These are phyloP conservation scores for Diaporthe humulicola DNA, from an alignment of 2,329 filamentous ascomycete species.

Conservation along the genomic window DNA sequence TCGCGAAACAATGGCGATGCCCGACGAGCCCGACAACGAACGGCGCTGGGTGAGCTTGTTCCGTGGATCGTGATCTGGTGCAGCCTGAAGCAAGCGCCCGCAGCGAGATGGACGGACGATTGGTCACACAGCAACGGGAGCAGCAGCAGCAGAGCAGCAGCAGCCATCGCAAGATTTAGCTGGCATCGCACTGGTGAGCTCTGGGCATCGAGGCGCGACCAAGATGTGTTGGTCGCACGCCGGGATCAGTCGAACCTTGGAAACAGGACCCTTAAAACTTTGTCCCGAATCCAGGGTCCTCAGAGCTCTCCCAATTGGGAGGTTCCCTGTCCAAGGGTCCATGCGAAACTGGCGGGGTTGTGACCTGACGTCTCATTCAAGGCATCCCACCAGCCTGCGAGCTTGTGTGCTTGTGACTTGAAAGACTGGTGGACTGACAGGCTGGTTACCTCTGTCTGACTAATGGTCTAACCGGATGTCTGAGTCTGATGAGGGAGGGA, in stretches of 20 bases:
- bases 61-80: conserved; percentile 7
- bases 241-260: background rate
- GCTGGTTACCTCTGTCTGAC: background rate
- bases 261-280: conserved; percentile 6
- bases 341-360: conserved; percentile 26
- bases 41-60: background rate
- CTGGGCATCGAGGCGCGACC: background rate
- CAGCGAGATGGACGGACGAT: conserved; percentile 1
- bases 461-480: background rate
- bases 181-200: background rate
- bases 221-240: background rate
- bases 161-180: background rate
- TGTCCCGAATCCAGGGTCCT: conserved; percentile 32
- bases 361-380: background rate
- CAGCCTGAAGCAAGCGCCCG: background rate
- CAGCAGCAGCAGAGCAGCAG: background rate
- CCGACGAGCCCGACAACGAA: conserved; percentile 7
- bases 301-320: conserved; percentile 1
- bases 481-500: background rate
- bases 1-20: conserved; percentile 14
- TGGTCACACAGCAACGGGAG: background rate
- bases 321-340: conserved; percentile 13
- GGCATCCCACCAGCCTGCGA: background rate
- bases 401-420: background rate
- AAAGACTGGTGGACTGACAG: background rate